Evolutionary conservation across 2,329 filamentous ascomycete genomes (phyloP).

Genomic region (Monascus ruber): DNA sequence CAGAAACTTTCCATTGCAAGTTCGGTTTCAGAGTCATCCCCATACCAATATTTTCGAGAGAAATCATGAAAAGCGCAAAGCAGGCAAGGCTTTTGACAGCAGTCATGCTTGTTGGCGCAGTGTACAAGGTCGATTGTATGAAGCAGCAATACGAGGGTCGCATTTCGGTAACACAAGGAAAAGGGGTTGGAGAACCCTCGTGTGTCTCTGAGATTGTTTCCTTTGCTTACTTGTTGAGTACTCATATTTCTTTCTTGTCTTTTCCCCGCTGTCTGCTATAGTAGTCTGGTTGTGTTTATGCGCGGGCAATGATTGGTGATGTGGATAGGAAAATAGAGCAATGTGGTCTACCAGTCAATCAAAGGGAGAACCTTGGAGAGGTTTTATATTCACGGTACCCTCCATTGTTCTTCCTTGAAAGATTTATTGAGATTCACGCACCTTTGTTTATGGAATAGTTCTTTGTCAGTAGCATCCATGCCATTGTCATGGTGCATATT

Average conservation of each 20-base stretch:
- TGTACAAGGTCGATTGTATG: constrained; percentile 14
- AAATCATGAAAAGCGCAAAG: constrained; percentile 9
- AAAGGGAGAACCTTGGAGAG: no score
- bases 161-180: constrained; percentile 18
- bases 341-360: no score
- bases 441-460: no score
- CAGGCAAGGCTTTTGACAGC: neutral
- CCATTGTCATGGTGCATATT: no score
- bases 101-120: constrained; percentile 4
- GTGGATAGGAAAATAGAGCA: no score
- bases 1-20: neutral
- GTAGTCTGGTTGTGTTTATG: no score
- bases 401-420: no score
- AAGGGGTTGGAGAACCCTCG: constrained; percentile 4
- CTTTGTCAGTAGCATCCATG: no score
- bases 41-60: constrained; percentile 9
- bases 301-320: no score
- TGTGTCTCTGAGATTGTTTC: neutral
- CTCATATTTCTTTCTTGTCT: neutral
- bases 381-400: no score
- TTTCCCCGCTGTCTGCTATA: no score
- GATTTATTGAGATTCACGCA: no score
- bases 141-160: constrained; percentile 12
- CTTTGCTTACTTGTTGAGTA: neutral
- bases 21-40: neutral